Base-by-base conservation (phyloP, 345 rosid species). In the Acer saccharum region DNA sequence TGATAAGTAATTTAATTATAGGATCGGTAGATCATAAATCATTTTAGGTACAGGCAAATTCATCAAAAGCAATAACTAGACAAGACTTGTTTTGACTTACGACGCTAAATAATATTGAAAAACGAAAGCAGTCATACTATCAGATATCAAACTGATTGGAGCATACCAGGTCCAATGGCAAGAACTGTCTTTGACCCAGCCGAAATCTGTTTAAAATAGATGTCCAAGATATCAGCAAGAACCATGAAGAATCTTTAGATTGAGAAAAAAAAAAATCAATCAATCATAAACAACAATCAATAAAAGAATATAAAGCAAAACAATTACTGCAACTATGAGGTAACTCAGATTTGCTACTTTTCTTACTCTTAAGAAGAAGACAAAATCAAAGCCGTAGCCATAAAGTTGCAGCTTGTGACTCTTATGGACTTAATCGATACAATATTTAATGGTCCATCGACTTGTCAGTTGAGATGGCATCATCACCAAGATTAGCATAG, bases 111-210 rank as follows among this genome's bases (percentile, higher is more conserved):
- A 44, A 57, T 23, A 25, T 60, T 57, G 41, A 60, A n/a, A 39
- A 72, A n/a, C 6, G 13, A 55, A n/a, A 10, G 66, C 18, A 12
- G 65, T 14, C 10, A 14, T 9, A 69, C 16, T 35, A 35, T 35
- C 39, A 4, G 39, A 35, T 35, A 35, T 4, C 0, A 35, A 35
- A 35, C 39, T 35, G 39, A 35, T 35, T 35, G 69, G 54, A 77
- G 69, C 69, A 64, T 85, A 93, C 98, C 98, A 18, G 97, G 98
- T 55, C 98, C 98, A 74, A 94, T 75, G 54, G 97, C 93, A 27
- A 94, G 92, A 78, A 94, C 98, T 18, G 98, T 94, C 84, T 87
- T 91, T 63, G 98, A 92, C 68, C 98, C 97, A 55, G 97, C 89
- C n/a, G 82, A 84, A 83, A 92, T 91, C 97, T 92, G 89, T 71